Evolutionary conservation across 129 eudicot species (phyloP).

Genomic region (Escallonia herrerae): DNA sequence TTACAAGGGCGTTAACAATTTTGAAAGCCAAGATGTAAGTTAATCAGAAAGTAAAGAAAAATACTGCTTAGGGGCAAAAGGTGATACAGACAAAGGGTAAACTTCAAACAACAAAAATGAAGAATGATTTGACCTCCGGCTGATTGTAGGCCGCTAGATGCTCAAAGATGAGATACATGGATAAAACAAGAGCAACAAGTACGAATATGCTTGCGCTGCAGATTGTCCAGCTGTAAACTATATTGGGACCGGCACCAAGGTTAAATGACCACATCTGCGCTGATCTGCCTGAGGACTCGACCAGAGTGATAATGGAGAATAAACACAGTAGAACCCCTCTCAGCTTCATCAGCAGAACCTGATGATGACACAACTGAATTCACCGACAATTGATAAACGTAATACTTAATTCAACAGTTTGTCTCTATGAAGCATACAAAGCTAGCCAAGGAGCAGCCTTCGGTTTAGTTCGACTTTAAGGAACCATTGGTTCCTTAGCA

Average conservation of each 20-base stretch:
- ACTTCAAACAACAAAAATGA: neutral
- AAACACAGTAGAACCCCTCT: constrained; percentile 28
- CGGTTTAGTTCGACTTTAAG: neutral
- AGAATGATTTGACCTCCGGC: constrained; percentile 66
- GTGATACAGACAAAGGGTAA: neutral
- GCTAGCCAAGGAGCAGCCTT: neutral
- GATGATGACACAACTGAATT: neutral
- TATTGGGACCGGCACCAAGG: constrained; percentile 33
- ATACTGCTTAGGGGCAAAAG: neutral
- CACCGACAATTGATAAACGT: neutral
- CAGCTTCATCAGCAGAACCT: constrained; percentile 36
- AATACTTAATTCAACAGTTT: constrained; percentile 4
- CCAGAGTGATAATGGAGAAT: constrained; percentile 32
- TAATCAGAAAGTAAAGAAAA: neutral
- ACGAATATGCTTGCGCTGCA: constrained; percentile 71
- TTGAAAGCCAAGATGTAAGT: neutral
- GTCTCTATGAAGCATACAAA: constrained; percentile 9
- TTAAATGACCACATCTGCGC: constrained; percentile 41
- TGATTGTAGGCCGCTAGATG: constrained; percentile 92
- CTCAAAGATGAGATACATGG: constrained; percentile 82
- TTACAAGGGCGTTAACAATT: neutral
- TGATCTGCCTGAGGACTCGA: constrained; percentile 50
- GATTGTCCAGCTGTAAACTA: constrained; percentile 61
- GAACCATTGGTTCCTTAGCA: neutral
- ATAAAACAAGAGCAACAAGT: constrained; percentile 70